Percentiles rank a stretch among this genome's conserved stretches.
Conservation (phyloP, 768 basidiomycete species). For the Tylopilus cervinicoccineus region DNA sequence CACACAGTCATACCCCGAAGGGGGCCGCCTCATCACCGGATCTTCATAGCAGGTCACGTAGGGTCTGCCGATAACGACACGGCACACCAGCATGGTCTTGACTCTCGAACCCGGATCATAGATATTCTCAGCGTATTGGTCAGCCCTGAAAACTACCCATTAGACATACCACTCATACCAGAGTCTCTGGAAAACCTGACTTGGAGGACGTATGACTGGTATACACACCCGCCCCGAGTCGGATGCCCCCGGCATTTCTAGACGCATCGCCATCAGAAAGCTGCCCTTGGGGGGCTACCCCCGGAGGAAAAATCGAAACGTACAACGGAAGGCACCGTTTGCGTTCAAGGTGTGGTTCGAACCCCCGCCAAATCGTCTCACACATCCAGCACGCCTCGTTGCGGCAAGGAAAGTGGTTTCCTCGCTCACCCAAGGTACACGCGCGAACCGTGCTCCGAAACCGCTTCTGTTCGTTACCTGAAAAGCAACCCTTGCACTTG, state of each 20-base stretch:
- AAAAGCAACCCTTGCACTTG: neutral
- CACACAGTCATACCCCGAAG: constrained; percentile 21
- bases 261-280: constrained; percentile 3
- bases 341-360: constrained; percentile 18
- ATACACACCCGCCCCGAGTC: constrained; percentile 26
- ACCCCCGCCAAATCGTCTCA: constrained; percentile 21
- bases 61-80: constrained; percentile 18
- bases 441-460: constrained; percentile 22
- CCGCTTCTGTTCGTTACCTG: constrained; percentile 23
- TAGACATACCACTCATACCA: neutral
- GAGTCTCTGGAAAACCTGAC: constrained; percentile 4
- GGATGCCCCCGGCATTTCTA: constrained; percentile 16
- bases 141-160: constrained; percentile 14
- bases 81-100: constrained; percentile 22
- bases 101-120: constrained; percentile 7
- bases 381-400: constrained; percentile 14
- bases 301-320: neutral
- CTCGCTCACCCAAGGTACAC: constrained; percentile 21
- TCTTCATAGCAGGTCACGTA: constrained; percentile 8
- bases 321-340: constrained; percentile 14
- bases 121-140: constrained; percentile 13
- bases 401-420: constrained; percentile 15
- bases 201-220: constrained; percentile 22
- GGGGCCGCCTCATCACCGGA: constrained; percentile 10
- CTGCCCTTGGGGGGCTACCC: no score